Evolutionary conservation across 1,284 basidiomycete species (phyloP).

Genomic region (Crepidotus sp.): DNA sequence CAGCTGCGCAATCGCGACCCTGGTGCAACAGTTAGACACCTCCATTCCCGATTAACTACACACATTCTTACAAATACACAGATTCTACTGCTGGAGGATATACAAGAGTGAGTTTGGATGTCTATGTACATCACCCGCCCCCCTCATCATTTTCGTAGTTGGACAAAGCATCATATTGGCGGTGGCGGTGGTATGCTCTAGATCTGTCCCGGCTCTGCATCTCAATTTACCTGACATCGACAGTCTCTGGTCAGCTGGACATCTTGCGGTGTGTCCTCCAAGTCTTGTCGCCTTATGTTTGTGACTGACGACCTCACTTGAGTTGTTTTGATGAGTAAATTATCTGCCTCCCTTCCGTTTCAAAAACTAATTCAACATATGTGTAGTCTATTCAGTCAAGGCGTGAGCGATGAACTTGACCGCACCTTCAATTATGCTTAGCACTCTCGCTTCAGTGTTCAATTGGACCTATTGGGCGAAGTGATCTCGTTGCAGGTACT

Average conservation of each 20-base stretch:
- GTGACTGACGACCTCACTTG: neutral
- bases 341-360: neutral
- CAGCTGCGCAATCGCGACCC: slow-evolving; percentile 19
- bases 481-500: slow-evolving; percentile 12
- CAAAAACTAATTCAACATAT: neutral
- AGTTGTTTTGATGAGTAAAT: neutral
- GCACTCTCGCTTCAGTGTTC: slow-evolving; percentile 1
- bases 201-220: neutral
- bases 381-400: slow-evolving; percentile 12
- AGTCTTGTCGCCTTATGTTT: neutral
- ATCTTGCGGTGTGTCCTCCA: slow-evolving; percentile 9
- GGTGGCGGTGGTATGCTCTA: slow-evolving; percentile 4
- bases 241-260: slow-evolving; percentile 17
- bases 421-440: neutral
- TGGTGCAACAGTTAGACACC: slow-evolving; percentile 17
- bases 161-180: slow-evolving; percentile 9
- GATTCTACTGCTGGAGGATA: slow-evolving; percentile 17
- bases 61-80: neutral
- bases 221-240: neutral
- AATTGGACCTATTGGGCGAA: neutral
- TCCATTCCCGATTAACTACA: neutral
- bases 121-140: too few species aligned
- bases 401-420: slow-evolving; percentile 2
- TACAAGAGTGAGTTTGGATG: slow-evolving; percentile 9
- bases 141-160: slow-evolving; percentile 2